Evolutionary conservation across 352 stramenopile species (phyloP).

Genomic region (Phytophthora pluvialis): DNA sequence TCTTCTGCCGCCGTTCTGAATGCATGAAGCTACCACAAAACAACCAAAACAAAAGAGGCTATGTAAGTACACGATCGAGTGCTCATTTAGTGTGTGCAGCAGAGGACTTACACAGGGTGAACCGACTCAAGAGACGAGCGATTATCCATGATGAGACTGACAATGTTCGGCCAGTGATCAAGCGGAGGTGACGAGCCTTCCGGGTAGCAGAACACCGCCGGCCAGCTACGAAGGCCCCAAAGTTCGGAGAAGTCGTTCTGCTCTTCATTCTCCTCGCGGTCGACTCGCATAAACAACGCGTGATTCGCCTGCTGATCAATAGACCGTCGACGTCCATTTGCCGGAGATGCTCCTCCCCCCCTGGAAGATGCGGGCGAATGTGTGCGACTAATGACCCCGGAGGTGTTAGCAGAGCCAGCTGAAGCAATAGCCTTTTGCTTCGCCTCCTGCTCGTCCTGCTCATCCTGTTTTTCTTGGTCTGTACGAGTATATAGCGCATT

Average conservation of each 20-base stretch:
- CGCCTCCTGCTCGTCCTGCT: constrained; percentile 31
- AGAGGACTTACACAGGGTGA: constrained; percentile 53
- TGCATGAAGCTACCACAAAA: constrained; percentile 55
- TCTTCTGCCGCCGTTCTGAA: constrained; percentile 68
- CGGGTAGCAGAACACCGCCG: constrained; percentile 86
- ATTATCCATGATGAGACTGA: constrained; percentile 90
- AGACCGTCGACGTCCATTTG: constrained; percentile 34
- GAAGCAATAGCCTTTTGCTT: constrained; percentile 29
- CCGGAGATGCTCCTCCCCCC: constrained; percentile 26
- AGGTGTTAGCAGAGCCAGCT: constrained; percentile 22
- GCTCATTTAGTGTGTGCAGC: no score
- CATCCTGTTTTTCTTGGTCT: constrained; percentile 42
- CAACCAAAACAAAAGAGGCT: constrained; percentile 1
- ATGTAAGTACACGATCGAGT: background rate
- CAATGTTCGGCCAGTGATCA: constrained; percentile 87
- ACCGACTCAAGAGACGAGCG: constrained; percentile 57
- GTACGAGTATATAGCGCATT: constrained; percentile 45
- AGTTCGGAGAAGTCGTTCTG: constrained; percentile 81
- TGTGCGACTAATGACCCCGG: constrained; percentile 31
- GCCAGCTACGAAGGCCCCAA: constrained; percentile 81
- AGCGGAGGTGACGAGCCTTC: constrained; percentile 54
- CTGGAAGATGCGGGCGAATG: constrained; percentile 40
- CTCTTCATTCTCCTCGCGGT: constrained; percentile 66
- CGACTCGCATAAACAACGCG: constrained; percentile 60
- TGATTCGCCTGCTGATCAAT: constrained; percentile 37